Conservation (phyloP, 2,329 filamentous ascomycete genomes). For the Claviceps quebecensis region DNA sequence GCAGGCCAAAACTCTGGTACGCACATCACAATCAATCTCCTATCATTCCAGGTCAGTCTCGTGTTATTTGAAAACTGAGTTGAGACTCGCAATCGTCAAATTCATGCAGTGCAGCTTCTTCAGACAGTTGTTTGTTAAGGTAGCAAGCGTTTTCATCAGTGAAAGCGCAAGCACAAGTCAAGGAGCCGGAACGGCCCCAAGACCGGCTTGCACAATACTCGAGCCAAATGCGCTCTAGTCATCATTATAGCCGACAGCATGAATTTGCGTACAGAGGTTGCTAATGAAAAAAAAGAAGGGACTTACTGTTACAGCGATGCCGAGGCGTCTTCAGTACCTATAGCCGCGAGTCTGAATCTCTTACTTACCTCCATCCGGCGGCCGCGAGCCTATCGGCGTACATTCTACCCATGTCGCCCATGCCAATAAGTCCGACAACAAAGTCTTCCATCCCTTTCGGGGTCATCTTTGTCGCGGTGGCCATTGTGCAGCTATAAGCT, state of each 20-base stretch:
- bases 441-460: constrained; percentile 48
- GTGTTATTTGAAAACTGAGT: background rate
- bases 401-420: constrained; percentile 99
- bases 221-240: constrained; percentile 99
- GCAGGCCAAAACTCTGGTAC: constrained; percentile 76
- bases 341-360: background rate
- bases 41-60: constrained; percentile 2
- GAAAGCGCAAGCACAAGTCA: constrained; percentile 50
- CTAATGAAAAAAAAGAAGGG: background rate
- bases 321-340: background rate
- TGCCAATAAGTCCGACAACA: constrained; percentile 86
- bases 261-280: background rate
- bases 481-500: constrained; percentile 16
- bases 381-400: constrained; percentile 78
- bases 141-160: constrained; percentile 99
- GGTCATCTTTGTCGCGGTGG: constrained; percentile 13
- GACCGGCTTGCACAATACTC: constrained; percentile 64
- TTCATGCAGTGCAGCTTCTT: constrained; percentile 26
- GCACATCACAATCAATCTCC: constrained; percentile 11
- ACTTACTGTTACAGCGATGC: background rate
- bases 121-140: constrained; percentile 79
- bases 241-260: constrained; percentile 50
- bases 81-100: background rate
- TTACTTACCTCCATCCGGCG: constrained; percentile 82
- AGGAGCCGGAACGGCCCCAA: constrained; percentile 64